phyloP scores from a whole-genome alignment of 2,329 filamentous ascomycete genomes.

The Fusarium sp. region DNA sequence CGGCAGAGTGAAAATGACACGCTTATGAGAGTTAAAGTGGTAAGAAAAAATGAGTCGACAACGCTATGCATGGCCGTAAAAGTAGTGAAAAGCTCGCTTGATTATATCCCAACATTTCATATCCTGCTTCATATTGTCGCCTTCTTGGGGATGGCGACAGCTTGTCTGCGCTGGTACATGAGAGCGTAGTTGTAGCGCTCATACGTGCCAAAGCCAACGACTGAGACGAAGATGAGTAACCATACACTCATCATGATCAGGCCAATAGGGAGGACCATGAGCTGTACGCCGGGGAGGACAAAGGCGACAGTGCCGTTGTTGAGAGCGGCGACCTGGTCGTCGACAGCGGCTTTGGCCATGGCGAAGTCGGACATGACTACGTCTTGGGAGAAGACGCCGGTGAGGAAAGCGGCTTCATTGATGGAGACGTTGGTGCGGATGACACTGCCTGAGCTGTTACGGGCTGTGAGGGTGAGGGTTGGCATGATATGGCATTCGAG shows the following conservation, averaged over 20 bases:
- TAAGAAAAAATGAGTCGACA: slow-evolving; percentile 28
- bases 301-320: slow-evolving; percentile 69
- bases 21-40: slow-evolving; percentile 18
- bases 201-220: slow-evolving; percentile 73
- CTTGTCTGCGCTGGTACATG: slow-evolving; percentile 62
- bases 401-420: slow-evolving; percentile 77
- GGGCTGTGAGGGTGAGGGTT: slow-evolving; percentile 72
- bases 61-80: slow-evolving; percentile 35
- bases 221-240: slow-evolving; percentile 65
- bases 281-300: slow-evolving; percentile 73
- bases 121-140: slow-evolving; percentile 9
- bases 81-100: slow-evolving; percentile 25
- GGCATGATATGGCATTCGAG: slow-evolving; percentile 75
- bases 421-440: slow-evolving; percentile 74
- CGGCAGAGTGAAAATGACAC: slow-evolving; percentile 36
- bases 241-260: slow-evolving; percentile 74
- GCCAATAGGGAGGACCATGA: slow-evolving; percentile 77
- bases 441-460: slow-evolving; percentile 59
- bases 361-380: slow-evolving; percentile 63
- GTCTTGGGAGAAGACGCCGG: slow-evolving; percentile 73
- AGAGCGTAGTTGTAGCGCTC: slow-evolving; percentile 75
- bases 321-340: slow-evolving; percentile 58
- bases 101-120: slow-evolving; percentile 7
- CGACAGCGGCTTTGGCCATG: slow-evolving; percentile 61
- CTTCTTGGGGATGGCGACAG: slow-evolving; percentile 31